Evolutionary conservation across 2,329 filamentous ascomycete genomes (phyloP), one percentile per base, ranked within the genome.

Genomic region (Ophiocordyceps polyrhachis-furcata): DNA sequence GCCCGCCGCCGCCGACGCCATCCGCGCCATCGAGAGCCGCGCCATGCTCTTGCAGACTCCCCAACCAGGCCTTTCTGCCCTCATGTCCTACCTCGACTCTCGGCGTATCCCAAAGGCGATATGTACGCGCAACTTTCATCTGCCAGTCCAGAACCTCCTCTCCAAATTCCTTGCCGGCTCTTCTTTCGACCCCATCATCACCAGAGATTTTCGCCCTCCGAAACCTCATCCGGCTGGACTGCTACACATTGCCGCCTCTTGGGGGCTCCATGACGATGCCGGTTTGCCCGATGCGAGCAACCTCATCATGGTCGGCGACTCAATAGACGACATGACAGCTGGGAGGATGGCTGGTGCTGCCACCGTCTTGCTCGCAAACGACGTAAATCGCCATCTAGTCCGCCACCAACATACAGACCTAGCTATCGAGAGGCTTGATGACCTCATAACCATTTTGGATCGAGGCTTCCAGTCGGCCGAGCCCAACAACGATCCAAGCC

Each of bases 81-180:
- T 98, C 44, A 94, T 96, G 83, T 64, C 74, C 46, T 93, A 91
- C 59, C 76, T 96, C 17, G 79, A 91, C 55, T 56, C 62, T 7
- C 71, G 72, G 25, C 61, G 64, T 6, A 59, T 95, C 29, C 76
- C 68, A 52, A 91, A 93, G 61, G 89, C 76, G 15, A 87, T 96
- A 50, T 95, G 88, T 64, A 96, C 91, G 2, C 74, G 91, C 56
- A 96, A 98, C 66, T 96, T 95, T 56, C 84, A 89, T 54, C 66
- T 74, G 8, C 85, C 85, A 6, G 84, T 91, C 1, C 64, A 70
- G 42, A 80, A 88, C 59, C 70, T 93, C 3, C 70, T 95, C 4
- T 64, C 65, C 44, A 91, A 79, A 43, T 91, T 91, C 59, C 69
- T 95, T 9, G 67, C 73, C 1, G 69, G 65, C 2, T 74, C 78